Conservation (phyloP, 164 flowering plant genomes). For the Nymphaea thermarum region DNA sequence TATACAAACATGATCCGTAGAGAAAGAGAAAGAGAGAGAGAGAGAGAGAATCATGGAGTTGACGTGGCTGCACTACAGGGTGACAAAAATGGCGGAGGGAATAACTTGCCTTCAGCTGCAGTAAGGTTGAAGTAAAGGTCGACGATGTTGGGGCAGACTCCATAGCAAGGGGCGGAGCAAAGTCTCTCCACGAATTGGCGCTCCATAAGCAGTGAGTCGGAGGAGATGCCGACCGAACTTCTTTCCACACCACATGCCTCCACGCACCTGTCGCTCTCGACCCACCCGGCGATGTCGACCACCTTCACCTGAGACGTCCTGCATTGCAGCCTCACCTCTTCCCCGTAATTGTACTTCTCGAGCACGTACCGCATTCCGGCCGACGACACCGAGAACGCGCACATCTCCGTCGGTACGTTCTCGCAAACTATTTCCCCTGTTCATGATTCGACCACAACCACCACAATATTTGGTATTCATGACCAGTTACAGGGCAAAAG, state of each 20-base stretch:
- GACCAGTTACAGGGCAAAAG: no score
- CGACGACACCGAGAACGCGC: slow-evolving; percentile 54
- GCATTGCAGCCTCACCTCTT: slow-evolving; percentile 37
- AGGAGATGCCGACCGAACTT: slow-evolving; percentile 45
- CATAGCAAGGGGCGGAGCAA: slow-evolving; percentile 57
- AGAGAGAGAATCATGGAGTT: no score
- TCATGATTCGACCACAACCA: not conserved
- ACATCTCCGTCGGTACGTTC: slow-evolving; percentile 25
- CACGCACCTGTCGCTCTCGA: slow-evolving; percentile 51
- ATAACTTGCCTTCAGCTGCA: slow-evolving; percentile 53
- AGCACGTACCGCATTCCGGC: slow-evolving; percentile 51
- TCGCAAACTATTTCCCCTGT: slow-evolving; percentile 41
- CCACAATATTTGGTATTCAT: no score
- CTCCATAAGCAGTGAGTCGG: slow-evolving; percentile 57
- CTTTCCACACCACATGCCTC: slow-evolving; percentile 48
- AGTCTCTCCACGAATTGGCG: slow-evolving; percentile 34
- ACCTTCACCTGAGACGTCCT: slow-evolving; percentile 46
- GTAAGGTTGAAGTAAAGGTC: slow-evolving; percentile 74
- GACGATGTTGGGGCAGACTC: slow-evolving; percentile 52
- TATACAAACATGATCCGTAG: no score
- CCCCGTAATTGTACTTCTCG: slow-evolving; percentile 36
- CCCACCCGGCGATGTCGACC: slow-evolving; percentile 21
- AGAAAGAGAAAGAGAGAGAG: no score
- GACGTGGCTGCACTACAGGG: no score
- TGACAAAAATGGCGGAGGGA: no score